Evolutionary conservation across 139 green algal genomes (phyloP).

Genomic region (Micractinium sp.): DNA sequence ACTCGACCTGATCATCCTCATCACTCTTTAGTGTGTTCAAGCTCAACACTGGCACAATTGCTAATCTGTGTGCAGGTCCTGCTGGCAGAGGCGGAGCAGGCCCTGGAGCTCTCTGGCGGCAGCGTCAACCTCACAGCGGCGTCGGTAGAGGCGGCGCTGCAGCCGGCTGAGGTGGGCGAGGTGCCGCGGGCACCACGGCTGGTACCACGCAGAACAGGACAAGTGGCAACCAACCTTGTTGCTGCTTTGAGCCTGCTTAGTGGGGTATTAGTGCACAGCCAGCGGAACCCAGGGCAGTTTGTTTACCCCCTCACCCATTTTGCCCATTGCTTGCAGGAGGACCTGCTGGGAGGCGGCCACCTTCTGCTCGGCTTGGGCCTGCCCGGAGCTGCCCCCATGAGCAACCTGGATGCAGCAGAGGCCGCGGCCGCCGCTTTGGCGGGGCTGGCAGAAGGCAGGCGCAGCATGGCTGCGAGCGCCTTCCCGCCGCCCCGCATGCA

Average conservation of each 20-base stretch:
- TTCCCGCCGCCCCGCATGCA: background rate
- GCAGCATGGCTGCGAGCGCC: background rate
- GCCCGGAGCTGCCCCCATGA: background rate
- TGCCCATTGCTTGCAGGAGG: too few species aligned
- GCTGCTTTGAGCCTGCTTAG: too few species aligned
- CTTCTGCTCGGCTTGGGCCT: background rate
- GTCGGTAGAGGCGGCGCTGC: background rate
- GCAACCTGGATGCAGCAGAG: too few species aligned
- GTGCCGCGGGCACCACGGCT: background rate
- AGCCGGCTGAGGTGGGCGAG: background rate
- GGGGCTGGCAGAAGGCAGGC: background rate
- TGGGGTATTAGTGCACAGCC: too few species aligned
- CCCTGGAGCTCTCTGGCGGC: background rate
- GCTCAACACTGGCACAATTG: too few species aligned
- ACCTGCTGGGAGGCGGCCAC: background rate
- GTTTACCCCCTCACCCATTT: too few species aligned
- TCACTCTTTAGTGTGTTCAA: too few species aligned
- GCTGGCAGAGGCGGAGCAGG: background rate
- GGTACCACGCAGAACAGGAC: too few species aligned
- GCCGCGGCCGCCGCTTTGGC: background rate
- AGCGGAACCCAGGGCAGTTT: too few species aligned
- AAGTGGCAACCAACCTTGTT: too few species aligned
- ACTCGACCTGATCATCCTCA: too few species aligned
- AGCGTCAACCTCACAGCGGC: background rate
- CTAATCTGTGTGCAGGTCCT: background rate